Evolutionary conservation across 176 grass and related monocot genomes (phyloP).

Genomic region (Cocos nucifera): DNA sequence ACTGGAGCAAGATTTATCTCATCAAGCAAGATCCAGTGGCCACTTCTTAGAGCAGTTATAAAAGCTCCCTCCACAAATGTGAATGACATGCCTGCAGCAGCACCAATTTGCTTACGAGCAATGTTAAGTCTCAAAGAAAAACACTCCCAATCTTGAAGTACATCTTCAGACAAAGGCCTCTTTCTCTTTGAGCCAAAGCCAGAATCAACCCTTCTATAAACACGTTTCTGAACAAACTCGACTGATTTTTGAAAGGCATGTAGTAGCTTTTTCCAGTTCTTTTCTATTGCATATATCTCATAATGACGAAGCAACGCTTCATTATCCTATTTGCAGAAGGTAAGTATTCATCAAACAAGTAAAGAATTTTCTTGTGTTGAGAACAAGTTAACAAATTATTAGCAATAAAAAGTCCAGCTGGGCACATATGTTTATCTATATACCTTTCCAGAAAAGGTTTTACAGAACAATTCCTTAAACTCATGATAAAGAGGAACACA

Average conservation of each 20-base stretch:
- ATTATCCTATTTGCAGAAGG: constrained; percentile 41
- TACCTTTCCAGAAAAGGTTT: constrained; percentile 59
- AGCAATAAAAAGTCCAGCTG: no score
- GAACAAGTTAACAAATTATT: no score
- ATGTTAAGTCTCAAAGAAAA: constrained; percentile 44
- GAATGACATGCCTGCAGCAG: constrained; percentile 55
- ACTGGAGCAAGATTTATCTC: constrained; percentile 94
- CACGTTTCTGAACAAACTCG: constrained; percentile 23
- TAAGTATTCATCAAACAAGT: no score
- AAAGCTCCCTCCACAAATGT: constrained; percentile 90
- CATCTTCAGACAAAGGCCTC: constrained; percentile 33
- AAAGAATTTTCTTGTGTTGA: no score
- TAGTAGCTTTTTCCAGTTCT: constrained; percentile 73
- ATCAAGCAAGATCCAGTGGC: constrained; percentile 96
- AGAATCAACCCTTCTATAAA: constrained; percentile 16
- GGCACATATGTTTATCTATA: no score
- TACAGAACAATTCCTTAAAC: constrained; percentile 73
- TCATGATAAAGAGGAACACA: constrained; percentile 75
- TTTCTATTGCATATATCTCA: constrained; percentile 43
- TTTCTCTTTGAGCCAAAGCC: constrained; percentile 64
- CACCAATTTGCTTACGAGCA: constrained; percentile 44
- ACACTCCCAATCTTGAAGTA: constrained; percentile 52
- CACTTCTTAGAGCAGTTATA: constrained; percentile 73
- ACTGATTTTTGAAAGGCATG: constrained; percentile 20
- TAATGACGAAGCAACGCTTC: constrained; percentile 23